These are phyloP conservation scores for Incumbomyces delicatus DNA, from an alignment of 2,329 filamentous ascomycete genomes.

Conservation along the genomic window DNA sequence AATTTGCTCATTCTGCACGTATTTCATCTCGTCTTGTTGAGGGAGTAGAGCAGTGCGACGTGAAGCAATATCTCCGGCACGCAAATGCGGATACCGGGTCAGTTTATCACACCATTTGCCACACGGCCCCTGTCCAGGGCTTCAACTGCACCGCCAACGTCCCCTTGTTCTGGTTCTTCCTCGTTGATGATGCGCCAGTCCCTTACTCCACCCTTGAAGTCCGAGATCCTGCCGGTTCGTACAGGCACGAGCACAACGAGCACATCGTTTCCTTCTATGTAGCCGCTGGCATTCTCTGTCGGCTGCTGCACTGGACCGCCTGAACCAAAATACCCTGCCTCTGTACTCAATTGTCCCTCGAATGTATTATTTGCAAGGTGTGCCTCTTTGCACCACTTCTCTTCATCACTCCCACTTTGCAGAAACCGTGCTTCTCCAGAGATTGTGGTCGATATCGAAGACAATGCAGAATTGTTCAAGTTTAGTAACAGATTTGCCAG, in stretches of 20 bases:
- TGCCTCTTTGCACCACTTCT: constrained; percentile 68
- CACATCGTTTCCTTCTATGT: constrained; percentile 73
- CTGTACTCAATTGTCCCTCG: constrained; percentile 43
- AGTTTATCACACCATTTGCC: constrained; percentile 4
- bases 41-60: background rate
- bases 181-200: constrained; percentile 53
- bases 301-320: constrained; percentile 23
- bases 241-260: constrained; percentile 80
- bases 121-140: too few relatives aligned
- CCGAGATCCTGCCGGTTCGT: constrained; percentile 74
- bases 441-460: constrained; percentile 84
- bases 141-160: too few relatives aligned
- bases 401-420: constrained; percentile 64
- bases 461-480: constrained; percentile 80
- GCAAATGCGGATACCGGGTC: too few relatives aligned
- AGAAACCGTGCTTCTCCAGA: constrained; percentile 76
- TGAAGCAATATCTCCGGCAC: too few relatives aligned
- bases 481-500: constrained; percentile 77
- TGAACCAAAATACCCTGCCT: constrained; percentile 34
- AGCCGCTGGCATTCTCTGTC: constrained; percentile 37
- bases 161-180: constrained; percentile 10
- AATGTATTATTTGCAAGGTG: constrained; percentile 93
- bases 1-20: too few relatives aligned
- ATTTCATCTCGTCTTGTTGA: background rate
- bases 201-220: constrained; percentile 88